These are phyloP conservation scores for Fremontodendron californicum DNA, from an alignment of 345 rosid genomes.

Conservation along the genomic window DNA sequence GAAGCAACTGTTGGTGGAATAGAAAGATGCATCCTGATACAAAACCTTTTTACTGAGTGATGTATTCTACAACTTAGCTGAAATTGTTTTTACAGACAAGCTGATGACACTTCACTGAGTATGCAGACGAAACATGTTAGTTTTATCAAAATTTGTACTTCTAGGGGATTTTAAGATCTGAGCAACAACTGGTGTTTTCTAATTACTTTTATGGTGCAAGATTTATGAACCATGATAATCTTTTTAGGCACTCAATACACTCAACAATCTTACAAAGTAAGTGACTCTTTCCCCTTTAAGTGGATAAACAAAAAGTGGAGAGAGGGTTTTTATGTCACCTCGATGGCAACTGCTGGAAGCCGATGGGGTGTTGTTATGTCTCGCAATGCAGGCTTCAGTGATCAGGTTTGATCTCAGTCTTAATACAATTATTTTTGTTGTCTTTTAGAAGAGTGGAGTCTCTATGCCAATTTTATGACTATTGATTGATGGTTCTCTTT, in stretches of 20 bases:
- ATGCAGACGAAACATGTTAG: not conserved
- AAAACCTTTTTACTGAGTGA: not conserved
- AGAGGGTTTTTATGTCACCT: constrained; percentile 96
- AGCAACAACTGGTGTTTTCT: not conserved
- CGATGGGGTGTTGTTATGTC: constrained; percentile 99
- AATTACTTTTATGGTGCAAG: not conserved
- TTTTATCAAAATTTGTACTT: not conserved
- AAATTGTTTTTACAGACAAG: not conserved
- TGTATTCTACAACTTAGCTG: not conserved
- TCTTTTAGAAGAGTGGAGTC: not conserved
- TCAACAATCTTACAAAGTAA: constrained; percentile 96
- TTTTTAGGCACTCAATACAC: constrained; percentile 74
- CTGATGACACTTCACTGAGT: not conserved
- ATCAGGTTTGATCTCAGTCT: constrained; percentile 53
- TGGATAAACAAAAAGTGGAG: constrained; percentile 99
- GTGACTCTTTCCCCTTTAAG: constrained; percentile 93
- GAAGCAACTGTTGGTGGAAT: not conserved
- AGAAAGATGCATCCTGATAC: not conserved
- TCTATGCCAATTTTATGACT: not conserved
- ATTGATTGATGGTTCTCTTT: not conserved
- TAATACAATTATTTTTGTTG: not conserved
- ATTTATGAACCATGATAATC: constrained; percentile 8
- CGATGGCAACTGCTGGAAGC: constrained; percentile 96
- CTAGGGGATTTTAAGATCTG: not conserved
- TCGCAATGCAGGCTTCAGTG: constrained; percentile 90